Base-by-base conservation (phyloP, 768 basidiomycete species). In the Lactarius vividus region DNA sequence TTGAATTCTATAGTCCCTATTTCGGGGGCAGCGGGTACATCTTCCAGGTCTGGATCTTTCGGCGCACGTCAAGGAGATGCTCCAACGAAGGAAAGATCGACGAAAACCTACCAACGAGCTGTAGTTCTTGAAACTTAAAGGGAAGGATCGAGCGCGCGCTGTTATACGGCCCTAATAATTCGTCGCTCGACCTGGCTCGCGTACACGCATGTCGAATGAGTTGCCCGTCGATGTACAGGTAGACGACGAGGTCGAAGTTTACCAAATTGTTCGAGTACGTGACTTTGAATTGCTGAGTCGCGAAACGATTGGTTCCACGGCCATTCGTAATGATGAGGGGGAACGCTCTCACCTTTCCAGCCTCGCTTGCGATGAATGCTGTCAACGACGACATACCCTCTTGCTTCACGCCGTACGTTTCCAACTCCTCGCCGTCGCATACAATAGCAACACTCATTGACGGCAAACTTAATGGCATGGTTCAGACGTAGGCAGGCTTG, bases 1-100 rank as follows among this genome's bases (percentile, higher is more conserved):
- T 42, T 61, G 29, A 66, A 11, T 58, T 66, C 65, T 13, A 66
- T 66, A 3, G 60, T 62, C 13, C 65, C 61, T 61, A 63, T 66
- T 28, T 66, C 65, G 4, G 61, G 31, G 1, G 54, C 57, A 39
- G 52, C 40, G 10, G 65, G 65, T 9, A 57, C 57, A 23, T 66
- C n/a, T 39, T 66, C 65, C 33, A 55, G 0, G 31, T 66, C 65
- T 3, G 61, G 61, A 28, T 66, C 65, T 66, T 42, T 26, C 13
- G 10, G 33, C 23, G 8, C 33, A 10, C 3, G 53, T 65, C 44
- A 61, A 35, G 52, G 2, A 1, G 7, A 3, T 11, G 4, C 3
- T 2, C 11, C 2, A 33, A 52, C 20, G 10, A 16, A 23, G 7
- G 18, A 26, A 26, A 13, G 4, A 11, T 26, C n/a, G 1, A 11